Evolutionary conservation across 2,329 filamentous ascomycete species (phyloP).

Genomic region (Fusarium sp.): DNA sequence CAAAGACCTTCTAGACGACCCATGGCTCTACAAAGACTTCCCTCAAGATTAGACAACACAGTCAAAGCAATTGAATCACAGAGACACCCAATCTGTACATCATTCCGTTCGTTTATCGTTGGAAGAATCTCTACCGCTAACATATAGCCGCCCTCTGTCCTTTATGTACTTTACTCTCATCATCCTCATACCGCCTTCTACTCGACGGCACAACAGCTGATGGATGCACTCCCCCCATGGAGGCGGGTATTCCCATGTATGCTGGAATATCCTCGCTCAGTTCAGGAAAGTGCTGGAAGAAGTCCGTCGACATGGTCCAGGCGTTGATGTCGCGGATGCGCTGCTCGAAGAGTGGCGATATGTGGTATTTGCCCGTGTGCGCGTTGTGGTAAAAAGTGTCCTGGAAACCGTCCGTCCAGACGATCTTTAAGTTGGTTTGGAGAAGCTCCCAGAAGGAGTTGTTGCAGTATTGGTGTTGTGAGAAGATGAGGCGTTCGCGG

Average conservation of each 20-base stretch:
- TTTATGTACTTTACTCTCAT: not conserved
- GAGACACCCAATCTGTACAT: not conserved
- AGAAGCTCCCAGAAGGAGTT: conserved; percentile 45
- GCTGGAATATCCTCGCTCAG: conserved; percentile 46
- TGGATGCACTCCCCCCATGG: not conserved
- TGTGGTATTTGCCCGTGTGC: conserved; percentile 38
- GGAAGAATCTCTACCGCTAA: not conserved
- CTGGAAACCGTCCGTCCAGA: conserved; percentile 41
- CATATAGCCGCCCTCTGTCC: conserved; percentile 12
- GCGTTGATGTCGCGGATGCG: conserved; percentile 42
- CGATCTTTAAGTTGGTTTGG: conserved; percentile 31
- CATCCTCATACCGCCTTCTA: not conserved
- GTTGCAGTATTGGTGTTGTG: conserved; percentile 44
- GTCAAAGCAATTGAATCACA: not conserved
- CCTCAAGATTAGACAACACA: not conserved
- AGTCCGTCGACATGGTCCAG: conserved; percentile 44
- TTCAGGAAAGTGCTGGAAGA: conserved; percentile 43
- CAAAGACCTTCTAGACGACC: not conserved
- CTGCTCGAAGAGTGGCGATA: conserved; percentile 40
- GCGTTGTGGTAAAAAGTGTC: conserved; percentile 41
- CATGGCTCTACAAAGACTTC: not conserved
- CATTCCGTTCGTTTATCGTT: not conserved
- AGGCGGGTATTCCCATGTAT: not conserved
- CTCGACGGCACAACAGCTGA: not conserved
- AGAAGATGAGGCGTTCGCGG: conserved; percentile 45